phyloP scores from a whole-genome alignment of 1,284 basidiomycete genomes.

The Spongiforma sp. region DNA sequence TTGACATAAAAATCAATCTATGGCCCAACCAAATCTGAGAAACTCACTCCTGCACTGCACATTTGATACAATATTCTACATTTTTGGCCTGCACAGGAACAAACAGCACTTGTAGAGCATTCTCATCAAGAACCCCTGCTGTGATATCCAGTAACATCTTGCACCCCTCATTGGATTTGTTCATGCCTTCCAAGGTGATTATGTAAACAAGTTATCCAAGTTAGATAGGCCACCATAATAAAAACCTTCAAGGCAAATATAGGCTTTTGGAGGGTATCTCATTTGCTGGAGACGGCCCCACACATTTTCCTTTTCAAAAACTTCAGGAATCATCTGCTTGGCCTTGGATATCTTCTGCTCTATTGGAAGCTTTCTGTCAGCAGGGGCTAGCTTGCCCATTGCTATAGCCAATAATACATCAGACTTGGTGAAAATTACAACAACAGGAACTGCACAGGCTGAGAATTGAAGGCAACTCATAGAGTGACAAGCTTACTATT shows the following conservation, averaged over 20 bases:
- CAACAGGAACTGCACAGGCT: too few species aligned
- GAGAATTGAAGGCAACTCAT: background rate
- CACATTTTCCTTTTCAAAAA: constrained; percentile 3
- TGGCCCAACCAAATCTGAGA: too few species aligned
- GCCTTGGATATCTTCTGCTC: background rate
- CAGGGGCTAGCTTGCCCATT: background rate
- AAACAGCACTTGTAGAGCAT: background rate
- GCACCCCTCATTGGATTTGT: background rate
- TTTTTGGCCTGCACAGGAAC: background rate
- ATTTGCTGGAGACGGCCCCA: background rate
- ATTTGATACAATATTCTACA: constrained; percentile 6
- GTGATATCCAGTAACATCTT: background rate
- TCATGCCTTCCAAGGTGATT: background rate
- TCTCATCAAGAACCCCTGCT: background rate
- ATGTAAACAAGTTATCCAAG: background rate
- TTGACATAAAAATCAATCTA: background rate
- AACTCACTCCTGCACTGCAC: constrained; percentile 3
- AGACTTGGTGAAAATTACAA: too few species aligned
- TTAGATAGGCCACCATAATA: background rate
- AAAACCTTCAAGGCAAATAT: background rate
- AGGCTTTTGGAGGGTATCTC: background rate
- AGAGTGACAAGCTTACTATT: too few species aligned
- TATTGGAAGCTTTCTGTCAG: background rate
- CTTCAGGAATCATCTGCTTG: background rate
- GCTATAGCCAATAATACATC: background rate